Base-by-base conservation (phyloP, 805 yeast genomes). In the Diddensiella caesifluorescens region DNA sequence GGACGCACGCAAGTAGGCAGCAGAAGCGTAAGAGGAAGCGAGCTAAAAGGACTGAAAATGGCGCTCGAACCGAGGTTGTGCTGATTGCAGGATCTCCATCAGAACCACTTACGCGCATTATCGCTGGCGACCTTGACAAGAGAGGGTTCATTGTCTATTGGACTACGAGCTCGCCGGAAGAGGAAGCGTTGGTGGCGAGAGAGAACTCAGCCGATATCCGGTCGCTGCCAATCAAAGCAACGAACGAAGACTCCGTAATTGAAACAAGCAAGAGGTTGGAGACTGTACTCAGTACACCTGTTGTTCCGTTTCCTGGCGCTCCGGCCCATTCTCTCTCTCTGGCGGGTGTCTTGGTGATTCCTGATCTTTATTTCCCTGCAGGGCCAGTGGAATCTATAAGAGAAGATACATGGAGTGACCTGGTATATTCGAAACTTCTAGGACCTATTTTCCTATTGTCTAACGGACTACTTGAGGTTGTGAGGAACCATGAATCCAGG, bases 71-170 rank as follows among this genome's bases (percentile, higher is more conserved):
- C 46, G 92, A 85, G 52, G 90, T 83, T 5, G 75, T 86, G 2
- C 64, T 87, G 16, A 64, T 86, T 3, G 71, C 85, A 3, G 95
- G 95, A 1, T 79, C 87, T 1, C 88, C 89, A 2, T 69, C 76
- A 2, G 90, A 83, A 48, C 86, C 87, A 1, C 63, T 84, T 42
- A 77, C 86, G 1, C 70, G 84, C 44, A 68, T 79, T 39, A 63
- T 86, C 22, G 84, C 88, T 1, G 69, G 74, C 43, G 95, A 86
- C 57, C 70, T 86, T 48, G 88, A 84, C 49, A 72, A 73, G 34
- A 67, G 95, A 41, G 95, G 95, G 1, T 85, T 83, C 56, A 80
- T 87, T 23, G 88, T 87, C 2, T 86, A 81, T 57, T 69, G 86
- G 48, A 79, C 94, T 0, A 75, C 79, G n/a, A 59, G 74, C n/a